Conservation (phyloP, 768 basidiomycete genomes). For the Wakefieldia striispora region DNA sequence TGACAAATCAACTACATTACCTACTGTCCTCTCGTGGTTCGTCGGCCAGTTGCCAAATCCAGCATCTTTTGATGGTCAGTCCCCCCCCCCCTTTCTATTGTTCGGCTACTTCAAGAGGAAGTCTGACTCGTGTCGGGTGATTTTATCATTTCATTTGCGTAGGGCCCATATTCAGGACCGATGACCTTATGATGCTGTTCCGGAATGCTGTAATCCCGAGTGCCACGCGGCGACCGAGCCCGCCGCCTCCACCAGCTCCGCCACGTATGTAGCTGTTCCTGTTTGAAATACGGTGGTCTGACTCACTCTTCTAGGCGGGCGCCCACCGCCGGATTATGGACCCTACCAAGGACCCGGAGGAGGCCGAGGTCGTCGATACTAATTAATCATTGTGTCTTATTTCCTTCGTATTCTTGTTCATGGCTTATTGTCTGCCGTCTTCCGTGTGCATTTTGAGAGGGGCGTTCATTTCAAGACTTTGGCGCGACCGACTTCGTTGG, state of each 20-base stretch:
- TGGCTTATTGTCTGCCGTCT: constrained; percentile 14
- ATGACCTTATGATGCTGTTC: constrained; percentile 86
- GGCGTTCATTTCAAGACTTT: no score
- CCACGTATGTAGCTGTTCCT: constrained; percentile 32
- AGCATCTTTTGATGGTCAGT: constrained; percentile 79
- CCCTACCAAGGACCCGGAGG: constrained; percentile 77
- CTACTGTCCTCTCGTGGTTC: constrained; percentile 76
- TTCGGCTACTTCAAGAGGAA: constrained; percentile 14
- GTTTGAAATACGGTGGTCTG: constrained; percentile 3
- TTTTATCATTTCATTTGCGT: constrained; percentile 10
- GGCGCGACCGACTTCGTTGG: no score
- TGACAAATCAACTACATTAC: constrained; percentile 50
- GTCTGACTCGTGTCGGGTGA: constrained; percentile 6
- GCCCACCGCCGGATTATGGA: constrained; percentile 84
- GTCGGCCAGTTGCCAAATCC: constrained; percentile 74
- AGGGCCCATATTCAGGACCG: constrained; percentile 90
- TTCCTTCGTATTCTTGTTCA: constrained; percentile 10
- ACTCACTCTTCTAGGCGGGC: constrained; percentile 42
- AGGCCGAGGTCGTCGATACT: constrained; percentile 43
- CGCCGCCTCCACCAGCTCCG: constrained; percentile 56
- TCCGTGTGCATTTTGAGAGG: constrained; percentile 1
- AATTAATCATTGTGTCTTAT: constrained; percentile 2
- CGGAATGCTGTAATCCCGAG: constrained; percentile 79
- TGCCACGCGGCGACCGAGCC: constrained; percentile 44
- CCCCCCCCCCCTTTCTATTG: neutral